These are phyloP conservation scores for Aureobasidium sp. DNA, from an alignment of 2,329 filamentous ascomycete genomes.

Conservation along the genomic window DNA sequence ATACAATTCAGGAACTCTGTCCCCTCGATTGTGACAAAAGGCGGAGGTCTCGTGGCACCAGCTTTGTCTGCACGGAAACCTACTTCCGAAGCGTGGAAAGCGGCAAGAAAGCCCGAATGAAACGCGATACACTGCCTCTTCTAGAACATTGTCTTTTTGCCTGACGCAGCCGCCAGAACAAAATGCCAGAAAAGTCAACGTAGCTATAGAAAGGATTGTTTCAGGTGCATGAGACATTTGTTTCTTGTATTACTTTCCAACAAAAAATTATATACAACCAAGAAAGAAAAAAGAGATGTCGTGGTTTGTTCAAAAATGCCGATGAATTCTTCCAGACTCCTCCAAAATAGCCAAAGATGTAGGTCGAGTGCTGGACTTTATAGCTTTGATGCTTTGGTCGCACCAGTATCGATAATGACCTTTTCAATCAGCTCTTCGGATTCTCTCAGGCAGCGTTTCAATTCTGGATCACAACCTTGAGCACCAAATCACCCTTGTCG, in stretches of 20 bases:
- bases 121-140: neutral
- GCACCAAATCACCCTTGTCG: constrained; percentile 58
- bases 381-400: neutral
- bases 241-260: too few relatives aligned
- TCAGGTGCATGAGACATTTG: too few relatives aligned
- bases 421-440: neutral
- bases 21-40: neutral
- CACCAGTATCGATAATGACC: neutral
- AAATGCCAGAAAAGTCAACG: too few relatives aligned
- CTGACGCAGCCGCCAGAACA: too few relatives aligned
- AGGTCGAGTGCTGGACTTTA: neutral
- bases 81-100: neutral
- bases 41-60: neutral
- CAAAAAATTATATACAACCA: neutral
- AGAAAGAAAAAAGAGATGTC: neutral
- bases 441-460: neutral
- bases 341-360: too few relatives aligned
- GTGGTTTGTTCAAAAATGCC: too few relatives aligned
- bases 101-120: neutral
- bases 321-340: too few relatives aligned
- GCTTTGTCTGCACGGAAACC: neutral
- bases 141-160: too few relatives aligned
- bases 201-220: too few relatives aligned
- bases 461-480: constrained; percentile 60
- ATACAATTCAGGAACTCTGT: too few relatives aligned